Evolutionary conservation across 768 basidiomycete species (phyloP), one percentile per base, ranked within the genome.

Genomic region (Fomitopsis serialis): DNA sequence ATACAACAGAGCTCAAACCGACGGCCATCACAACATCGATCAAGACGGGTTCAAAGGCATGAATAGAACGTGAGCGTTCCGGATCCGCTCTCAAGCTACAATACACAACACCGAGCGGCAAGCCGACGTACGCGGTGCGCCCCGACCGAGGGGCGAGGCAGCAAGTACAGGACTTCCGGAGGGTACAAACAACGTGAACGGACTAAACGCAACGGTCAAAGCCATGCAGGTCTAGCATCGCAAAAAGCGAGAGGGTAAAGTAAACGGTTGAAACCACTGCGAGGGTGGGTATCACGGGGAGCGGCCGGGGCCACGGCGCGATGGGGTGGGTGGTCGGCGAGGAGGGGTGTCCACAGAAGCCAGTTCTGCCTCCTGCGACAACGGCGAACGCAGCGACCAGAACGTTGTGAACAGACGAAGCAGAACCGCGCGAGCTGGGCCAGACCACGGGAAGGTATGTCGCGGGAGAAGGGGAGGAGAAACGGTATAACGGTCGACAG

Each of bases 361-460:
- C 61, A 63, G 61, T 63, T 60, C 61, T 60, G 54, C 57, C 59
- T 57, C 59, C 55, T 47, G 54, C 55, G 37, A 40, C 37, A 40
- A 17, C 37, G 19, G 4, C 15, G 37, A 19, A 40, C 55, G 55
- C n/a, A 48, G 55, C 47, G 56, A 46, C 42, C 40, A 54, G 44
- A 42, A 48, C 42, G 36, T 37, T 40, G 37, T 40, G 37, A 40
- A 40, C 47, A 55, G 48, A 61, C 24, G 32, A 40, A 48, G 37
- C 37, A 40, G 48, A 45, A 50, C 40, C 21, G 29, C 54, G 42
- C 34, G 32, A 32, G 32, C 37, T 22, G 52, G n/a, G 7, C 23
- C 36, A 44, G 56, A 43, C 49, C 35, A 25, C 12, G 19, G 35
- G 24, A n/a, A 23, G 15, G 21, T 44, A 17, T 34, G 22, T 22